These are phyloP conservation scores for Epichloe sibirici DNA, from an alignment of 2,329 filamentous ascomycete genomes.

Conservation along the genomic window DNA sequence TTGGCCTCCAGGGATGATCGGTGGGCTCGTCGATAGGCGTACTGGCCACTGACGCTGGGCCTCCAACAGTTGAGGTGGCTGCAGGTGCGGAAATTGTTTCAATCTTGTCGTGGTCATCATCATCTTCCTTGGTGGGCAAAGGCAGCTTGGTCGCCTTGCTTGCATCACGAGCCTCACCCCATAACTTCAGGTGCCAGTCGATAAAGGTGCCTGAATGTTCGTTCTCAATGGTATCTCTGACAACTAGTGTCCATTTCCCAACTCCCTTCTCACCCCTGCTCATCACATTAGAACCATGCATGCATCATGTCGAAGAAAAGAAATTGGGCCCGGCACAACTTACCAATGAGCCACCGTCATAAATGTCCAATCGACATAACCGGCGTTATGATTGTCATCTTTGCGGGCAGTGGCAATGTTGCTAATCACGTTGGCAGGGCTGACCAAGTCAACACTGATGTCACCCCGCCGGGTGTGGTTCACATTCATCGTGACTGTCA, in stretches of 20 bases:
- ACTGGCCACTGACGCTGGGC: slow-evolving; percentile 30
- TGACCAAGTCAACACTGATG: slow-evolving; percentile 81
- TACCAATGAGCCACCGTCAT: slow-evolving; percentile 97
- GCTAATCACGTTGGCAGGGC: slow-evolving; percentile 69
- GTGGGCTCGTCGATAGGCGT: slow-evolving; percentile 33
- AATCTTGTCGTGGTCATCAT: slow-evolving; percentile 64
- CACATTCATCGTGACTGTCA: slow-evolving; percentile 96
- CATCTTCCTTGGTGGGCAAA: slow-evolving; percentile 71
- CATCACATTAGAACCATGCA: slow-evolving; percentile 17
- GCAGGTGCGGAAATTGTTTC: slow-evolving; percentile 26
- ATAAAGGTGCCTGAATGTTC: slow-evolving; percentile 64
- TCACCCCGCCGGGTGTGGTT: slow-evolving; percentile 80
- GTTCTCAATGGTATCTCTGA: slow-evolving; percentile 76
- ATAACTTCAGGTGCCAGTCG: slow-evolving; percentile 90
- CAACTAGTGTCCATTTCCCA: slow-evolving; percentile 81
- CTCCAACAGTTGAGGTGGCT: slow-evolving; percentile 32
- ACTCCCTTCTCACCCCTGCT: slow-evolving; percentile 72
- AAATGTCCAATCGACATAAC: slow-evolving; percentile 95
- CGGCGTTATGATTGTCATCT: slow-evolving; percentile 50
- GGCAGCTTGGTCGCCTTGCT: slow-evolving; percentile 63
- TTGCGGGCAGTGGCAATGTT: slow-evolving; percentile 68
- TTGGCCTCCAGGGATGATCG: slow-evolving; percentile 53
- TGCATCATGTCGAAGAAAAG: neutral
- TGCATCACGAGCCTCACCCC: slow-evolving; percentile 77
- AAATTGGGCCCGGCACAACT: slow-evolving; percentile 17